Percentiles rank a stretch among this genome's conserved stretches.
Evolutionary conservation across 1,284 basidiomycete species (phyloP).

Genomic region (Rhodotorula sp.): DNA sequence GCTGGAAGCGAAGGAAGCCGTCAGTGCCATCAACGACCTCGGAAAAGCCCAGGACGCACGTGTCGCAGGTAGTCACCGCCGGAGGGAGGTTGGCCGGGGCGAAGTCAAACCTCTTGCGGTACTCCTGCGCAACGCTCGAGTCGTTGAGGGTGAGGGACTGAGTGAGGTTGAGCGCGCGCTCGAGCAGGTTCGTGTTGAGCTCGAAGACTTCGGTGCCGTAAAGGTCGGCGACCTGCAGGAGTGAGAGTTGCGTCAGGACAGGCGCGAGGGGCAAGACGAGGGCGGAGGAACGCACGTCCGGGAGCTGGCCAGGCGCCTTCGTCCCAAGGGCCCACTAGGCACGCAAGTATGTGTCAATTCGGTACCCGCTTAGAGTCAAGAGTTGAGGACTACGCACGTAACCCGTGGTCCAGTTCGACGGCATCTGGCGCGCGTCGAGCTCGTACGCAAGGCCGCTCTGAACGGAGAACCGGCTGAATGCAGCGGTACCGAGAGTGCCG

Average conservation of each 20-base stretch:
- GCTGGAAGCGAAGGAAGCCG: constrained; percentile 46
- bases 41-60: background rate
- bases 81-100: constrained; percentile 53
- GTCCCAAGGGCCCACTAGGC: constrained; percentile 32
- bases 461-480: constrained; percentile 57
- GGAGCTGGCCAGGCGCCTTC: constrained; percentile 28
- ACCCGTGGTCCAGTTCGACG: constrained; percentile 55
- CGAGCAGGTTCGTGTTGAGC: constrained; percentile 58
- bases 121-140: constrained; percentile 49
- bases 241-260: background rate
- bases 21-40: background rate
- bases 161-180: constrained; percentile 51
- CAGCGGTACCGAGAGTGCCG: constrained; percentile 56
- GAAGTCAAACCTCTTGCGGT: constrained; percentile 53
- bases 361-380: too few species aligned
- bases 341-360: too few species aligned
- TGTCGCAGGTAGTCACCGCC: constrained; percentile 44
- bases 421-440: constrained; percentile 57
- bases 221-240: constrained; percentile 39
- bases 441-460: constrained; percentile 53
- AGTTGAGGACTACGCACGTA: constrained; percentile 43
- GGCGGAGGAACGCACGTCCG: background rate
- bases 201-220: constrained; percentile 61
- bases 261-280: background rate
- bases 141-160: constrained; percentile 53